These are phyloP conservation scores for Spergularia marina DNA, from an alignment of 148 eudicot species.

Conservation along the genomic window DNA sequence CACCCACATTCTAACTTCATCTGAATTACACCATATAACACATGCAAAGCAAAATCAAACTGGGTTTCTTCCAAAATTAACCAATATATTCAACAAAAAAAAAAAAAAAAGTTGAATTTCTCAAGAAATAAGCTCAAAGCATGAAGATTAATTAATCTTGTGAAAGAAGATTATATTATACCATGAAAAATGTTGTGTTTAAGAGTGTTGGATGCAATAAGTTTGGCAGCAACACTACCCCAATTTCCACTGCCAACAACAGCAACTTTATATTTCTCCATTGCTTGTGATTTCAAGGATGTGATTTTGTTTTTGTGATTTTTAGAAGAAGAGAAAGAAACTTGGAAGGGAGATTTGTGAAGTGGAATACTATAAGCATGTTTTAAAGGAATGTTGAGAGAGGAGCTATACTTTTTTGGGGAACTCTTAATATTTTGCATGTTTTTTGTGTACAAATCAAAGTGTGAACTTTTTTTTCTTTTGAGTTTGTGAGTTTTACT, in stretches of 20 bases:
- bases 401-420: background rate
- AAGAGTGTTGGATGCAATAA: conserved; percentile 81
- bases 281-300: background rate
- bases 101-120: background rate
- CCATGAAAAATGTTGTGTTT: conserved; percentile 58
- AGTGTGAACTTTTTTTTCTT: background rate
- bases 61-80: background rate
- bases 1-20: conserved; percentile 99
- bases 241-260: conserved; percentile 96
- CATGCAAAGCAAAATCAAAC: conserved; percentile 5
- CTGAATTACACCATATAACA: conserved; percentile 37
- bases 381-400: background rate
- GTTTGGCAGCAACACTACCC: conserved; percentile 97
- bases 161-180: conserved; percentile 15
- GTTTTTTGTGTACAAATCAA: background rate
- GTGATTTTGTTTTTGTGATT: conserved; percentile 3
- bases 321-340: background rate
- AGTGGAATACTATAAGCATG: background rate
- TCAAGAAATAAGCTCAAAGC: background rate
- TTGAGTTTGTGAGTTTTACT: background rate
- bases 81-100: background rate
- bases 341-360: background rate
- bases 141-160: background rate
- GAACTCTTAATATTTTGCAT: conserved; percentile 4
- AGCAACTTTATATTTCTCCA: conserved; percentile 34